phyloP scores from a whole-genome alignment of 1,139 yeast genomes.

The Insectozyma bohioensis region DNA sequence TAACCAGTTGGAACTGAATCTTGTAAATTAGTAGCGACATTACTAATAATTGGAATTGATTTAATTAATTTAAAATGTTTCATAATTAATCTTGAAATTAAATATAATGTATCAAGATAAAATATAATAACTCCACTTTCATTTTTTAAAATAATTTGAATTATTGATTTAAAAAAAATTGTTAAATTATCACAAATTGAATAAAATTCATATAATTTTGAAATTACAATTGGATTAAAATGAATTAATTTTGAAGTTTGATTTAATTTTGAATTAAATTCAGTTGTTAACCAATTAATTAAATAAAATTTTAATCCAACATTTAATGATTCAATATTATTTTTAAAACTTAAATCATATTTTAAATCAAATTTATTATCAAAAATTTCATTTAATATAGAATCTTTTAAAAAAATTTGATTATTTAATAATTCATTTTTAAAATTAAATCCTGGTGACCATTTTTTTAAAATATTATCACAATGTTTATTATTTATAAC shows the following conservation, averaged over 20 bases:
- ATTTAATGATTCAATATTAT: constrained; percentile 14
- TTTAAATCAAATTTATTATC: constrained; percentile 16
- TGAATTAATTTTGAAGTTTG: constrained; percentile 39
- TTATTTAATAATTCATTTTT: constrained; percentile 30
- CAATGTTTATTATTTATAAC: constrained; percentile 51
- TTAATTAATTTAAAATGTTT: constrained; percentile 40
- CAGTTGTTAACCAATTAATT: constrained; percentile 44
- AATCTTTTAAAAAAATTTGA: constrained; percentile 25
- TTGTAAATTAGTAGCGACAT: constrained; percentile 6
- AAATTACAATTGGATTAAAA: constrained; percentile 32
- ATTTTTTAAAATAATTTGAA: constrained; percentile 38
- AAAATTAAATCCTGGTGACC: constrained; percentile 37
- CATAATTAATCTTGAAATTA: constrained; percentile 33
- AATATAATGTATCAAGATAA: constrained; percentile 42
- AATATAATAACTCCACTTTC: constrained; percentile 43
- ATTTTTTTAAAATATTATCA: constrained; percentile 46
- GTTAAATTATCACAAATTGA: constrained; percentile 36
- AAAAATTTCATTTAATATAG: constrained; percentile 24
- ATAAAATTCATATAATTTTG: constrained; percentile 35
- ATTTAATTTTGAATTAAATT: constrained; percentile 30
- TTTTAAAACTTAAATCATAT: constrained; percentile 6
- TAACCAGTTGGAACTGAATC: constrained; percentile 32
- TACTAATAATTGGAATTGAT: constrained; percentile 27
- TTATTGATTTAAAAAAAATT: constrained; percentile 41
- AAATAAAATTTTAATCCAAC: constrained; percentile 46